Percentiles rank a stretch among this genome's conserved stretches.
These are phyloP conservation scores for Eucalyptus albens DNA, from an alignment of 345 rosid genomes.

Conservation along the genomic window DNA sequence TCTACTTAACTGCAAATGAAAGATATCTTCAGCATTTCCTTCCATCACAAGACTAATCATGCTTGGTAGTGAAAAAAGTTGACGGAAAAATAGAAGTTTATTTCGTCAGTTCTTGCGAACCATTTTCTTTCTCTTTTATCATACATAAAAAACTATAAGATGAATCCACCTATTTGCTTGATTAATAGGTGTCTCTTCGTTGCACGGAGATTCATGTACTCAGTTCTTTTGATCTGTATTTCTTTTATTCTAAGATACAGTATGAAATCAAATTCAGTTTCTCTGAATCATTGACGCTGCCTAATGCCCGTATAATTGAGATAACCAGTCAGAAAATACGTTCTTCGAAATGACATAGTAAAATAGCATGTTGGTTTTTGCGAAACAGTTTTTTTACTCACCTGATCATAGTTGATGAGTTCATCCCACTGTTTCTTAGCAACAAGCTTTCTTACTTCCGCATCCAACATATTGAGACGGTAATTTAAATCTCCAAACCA, in stretches of 20 bases:
- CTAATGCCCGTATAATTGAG: not conserved
- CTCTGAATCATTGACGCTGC: not conserved
- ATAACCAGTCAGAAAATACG: not conserved
- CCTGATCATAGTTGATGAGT: constrained; percentile 76
- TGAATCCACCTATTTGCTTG: not conserved
- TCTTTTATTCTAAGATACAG: not conserved
- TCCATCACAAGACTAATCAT: not conserved
- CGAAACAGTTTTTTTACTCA: not conserved
- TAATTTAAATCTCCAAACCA: constrained; percentile 99
- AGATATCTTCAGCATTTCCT: not conserved
- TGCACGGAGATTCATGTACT: not conserved
- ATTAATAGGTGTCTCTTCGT: not conserved
- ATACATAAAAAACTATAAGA: not conserved
- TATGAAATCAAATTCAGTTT: not conserved
- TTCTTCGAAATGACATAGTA: not conserved
- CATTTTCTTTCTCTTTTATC: not conserved
- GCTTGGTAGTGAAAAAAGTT: not conserved
- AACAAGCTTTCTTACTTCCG: constrained; percentile 69
- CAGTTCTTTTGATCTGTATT: not conserved
- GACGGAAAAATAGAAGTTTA: not conserved
- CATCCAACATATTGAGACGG: constrained; percentile 67
- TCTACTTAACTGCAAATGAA: constrained; percentile 45
- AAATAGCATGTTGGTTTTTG: not conserved
- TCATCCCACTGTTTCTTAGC: constrained; percentile 68
- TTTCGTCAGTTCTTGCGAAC: not conserved